Conservation (phyloP, 2,329 filamentous ascomycete species). For the Phaeosphaeriaceae sp. region DNA sequence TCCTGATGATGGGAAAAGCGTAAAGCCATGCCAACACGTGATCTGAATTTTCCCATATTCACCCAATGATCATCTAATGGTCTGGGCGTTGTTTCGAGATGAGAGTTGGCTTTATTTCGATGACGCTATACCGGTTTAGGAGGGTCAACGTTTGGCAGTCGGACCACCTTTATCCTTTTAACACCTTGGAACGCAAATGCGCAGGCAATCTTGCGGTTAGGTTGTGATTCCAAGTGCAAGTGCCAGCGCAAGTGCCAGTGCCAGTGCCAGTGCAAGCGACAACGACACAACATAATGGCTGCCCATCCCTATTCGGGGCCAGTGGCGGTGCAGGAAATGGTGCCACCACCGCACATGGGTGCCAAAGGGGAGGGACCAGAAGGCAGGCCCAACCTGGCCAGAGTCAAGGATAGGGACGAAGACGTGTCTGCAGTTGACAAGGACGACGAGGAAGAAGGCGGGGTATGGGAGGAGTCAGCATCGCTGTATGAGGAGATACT, state of each 20-base stretch:
- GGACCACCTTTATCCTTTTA: background rate
- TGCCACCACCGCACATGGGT: constrained; percentile 22
- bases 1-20: too few species aligned
- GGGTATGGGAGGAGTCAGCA: constrained; percentile 40
- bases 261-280: too few species aligned
- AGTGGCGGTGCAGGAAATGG: constrained; percentile 35
- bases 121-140: too few species aligned
- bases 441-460: constrained; percentile 16
- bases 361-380: constrained; percentile 22
- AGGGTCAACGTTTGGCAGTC: background rate
- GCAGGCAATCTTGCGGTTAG: too few species aligned
- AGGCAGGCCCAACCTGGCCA: constrained; percentile 19
- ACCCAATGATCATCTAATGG: too few species aligned
- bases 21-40: too few species aligned
- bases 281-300: constrained; percentile 30
- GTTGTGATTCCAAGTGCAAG: too few species aligned
- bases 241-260: too few species aligned
- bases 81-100: too few species aligned
- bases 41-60: too few species aligned
- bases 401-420: constrained; percentile 12
- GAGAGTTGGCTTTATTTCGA: too few species aligned
- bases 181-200: too few species aligned
- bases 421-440: constrained; percentile 21
- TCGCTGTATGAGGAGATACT: constrained; percentile 46
- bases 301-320: constrained; percentile 32